Conservation (phyloP, 2,329 filamentous ascomycete genomes). For the Microsporum audouinii region DNA sequence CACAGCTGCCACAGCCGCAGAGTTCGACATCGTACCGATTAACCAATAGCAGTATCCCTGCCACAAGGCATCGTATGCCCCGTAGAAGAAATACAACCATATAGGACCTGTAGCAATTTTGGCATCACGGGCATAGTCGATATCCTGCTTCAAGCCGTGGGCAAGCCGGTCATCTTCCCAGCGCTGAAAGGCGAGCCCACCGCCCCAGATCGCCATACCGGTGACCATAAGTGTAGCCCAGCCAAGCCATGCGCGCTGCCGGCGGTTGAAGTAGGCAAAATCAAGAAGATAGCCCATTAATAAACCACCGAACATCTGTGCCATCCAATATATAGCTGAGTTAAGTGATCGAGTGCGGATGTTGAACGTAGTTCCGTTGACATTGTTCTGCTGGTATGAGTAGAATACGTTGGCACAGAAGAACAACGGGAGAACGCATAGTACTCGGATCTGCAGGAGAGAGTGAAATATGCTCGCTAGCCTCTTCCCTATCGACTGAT, state of each 20-base stretch:
- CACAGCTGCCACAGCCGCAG: constrained; percentile 31
- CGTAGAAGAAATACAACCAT: constrained; percentile 60
- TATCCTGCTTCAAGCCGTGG: constrained; percentile 32
- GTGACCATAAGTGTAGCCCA: constrained; percentile 39
- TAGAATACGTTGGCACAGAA: constrained; percentile 48
- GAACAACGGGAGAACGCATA: constrained; percentile 44
- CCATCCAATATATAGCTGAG: constrained; percentile 45
- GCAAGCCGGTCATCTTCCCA: constrained; percentile 40
- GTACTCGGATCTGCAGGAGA: constrained; percentile 36
- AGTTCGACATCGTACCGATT: constrained; percentile 38
- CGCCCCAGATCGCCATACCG: constrained; percentile 46
- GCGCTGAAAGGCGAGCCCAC: constrained; percentile 55
- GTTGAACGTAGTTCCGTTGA: constrained; percentile 46
- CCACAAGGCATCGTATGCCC: constrained; percentile 56
- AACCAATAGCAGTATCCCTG: constrained; percentile 55
- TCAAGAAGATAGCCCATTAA: constrained; percentile 36
- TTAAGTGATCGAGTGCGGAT: constrained; percentile 47
- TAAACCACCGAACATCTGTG: constrained; percentile 45
- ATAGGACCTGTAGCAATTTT: constrained; percentile 49
- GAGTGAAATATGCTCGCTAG: constrained; percentile 26
- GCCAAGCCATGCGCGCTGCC: constrained; percentile 37
- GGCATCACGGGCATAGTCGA: constrained; percentile 39
- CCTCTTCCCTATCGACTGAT: constrained; percentile 24
- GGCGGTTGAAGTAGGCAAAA: constrained; percentile 28
- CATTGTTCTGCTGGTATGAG: constrained; percentile 46